Base-by-base conservation (phyloP, 352 stramenopile genomes). In the Pythium coloratum region DNA sequence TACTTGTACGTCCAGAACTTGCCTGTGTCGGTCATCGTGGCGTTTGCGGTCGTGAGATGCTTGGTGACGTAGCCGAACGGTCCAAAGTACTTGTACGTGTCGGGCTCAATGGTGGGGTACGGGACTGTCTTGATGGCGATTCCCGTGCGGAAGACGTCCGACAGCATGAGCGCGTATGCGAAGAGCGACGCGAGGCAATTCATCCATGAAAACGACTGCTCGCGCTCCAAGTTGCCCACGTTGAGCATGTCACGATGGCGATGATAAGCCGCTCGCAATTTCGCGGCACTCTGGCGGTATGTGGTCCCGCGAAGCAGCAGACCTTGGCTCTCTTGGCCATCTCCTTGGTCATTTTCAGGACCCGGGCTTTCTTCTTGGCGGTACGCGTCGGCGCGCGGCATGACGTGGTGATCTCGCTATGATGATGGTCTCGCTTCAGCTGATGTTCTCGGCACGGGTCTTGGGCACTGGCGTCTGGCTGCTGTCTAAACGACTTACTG, bases 1-100 rank as follows among this genome's bases (percentile, higher is more conserved):
- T 67, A 62, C 32, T 67, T 67, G 62, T 67, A 67, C n/a, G 30
- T 6, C 62, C 62, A 67, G 13, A 44, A 67, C 3, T 12, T 12
- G 4, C 10, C 49, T 13, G 60, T 20, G 1, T 8, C 32, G 2
- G 42, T 66, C 16, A 9, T 38, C 33, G 28, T 40, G 26, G 53
- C 28, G 28, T 67, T 59, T 2, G 16, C 26, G 2, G 28, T 28
- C 12, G 50, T 61, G 30, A 67, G 38, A 56, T 60, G 50, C 9
- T 59, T 28, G 9, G n/a, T 38, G 20, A 46, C 6, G 40, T 62
- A 67, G 10, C 24, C 53, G 28, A 47, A 55, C 38, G 62, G 62
- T 8, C 62, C 62, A 47, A 61, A 67, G 18, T 55, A 40, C 26
- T 57, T 18, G 34, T 49, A 51, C 32, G 49, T 42, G 32, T 66